phyloP scores from a whole-genome alignment of 306 rosid genomes.

The Cercis canadensis region DNA sequence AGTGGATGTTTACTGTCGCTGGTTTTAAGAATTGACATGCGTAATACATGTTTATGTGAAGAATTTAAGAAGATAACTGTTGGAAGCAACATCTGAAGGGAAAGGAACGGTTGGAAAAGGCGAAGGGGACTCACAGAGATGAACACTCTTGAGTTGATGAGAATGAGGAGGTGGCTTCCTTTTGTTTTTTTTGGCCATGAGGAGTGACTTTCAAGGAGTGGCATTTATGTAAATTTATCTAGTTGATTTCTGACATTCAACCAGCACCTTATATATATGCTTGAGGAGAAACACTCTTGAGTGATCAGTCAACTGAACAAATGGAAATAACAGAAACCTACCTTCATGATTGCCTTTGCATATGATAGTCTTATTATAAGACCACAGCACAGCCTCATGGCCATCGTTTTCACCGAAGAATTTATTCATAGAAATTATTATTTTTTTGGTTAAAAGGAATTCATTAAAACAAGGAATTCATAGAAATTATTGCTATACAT shows the following conservation, averaged over 20 bases:
- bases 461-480: no score
- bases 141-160: slow-evolving; percentile 33
- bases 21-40: no score
- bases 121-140: slow-evolving; percentile 13
- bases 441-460: no score
- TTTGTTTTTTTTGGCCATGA: neutral
- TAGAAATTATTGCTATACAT: no score
- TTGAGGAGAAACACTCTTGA: slow-evolving; percentile 2
- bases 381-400: slow-evolving; percentile 9
- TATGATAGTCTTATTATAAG: neutral
- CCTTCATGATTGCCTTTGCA: slow-evolving; percentile 29
- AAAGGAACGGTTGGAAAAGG: slow-evolving; percentile 42
- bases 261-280: slow-evolving; percentile 12
- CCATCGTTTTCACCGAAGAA: slow-evolving; percentile 16
- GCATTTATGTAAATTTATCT: slow-evolving; percentile 17
- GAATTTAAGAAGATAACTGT: neutral
- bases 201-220: slow-evolving; percentile 20
- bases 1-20: no score
- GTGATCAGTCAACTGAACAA: slow-evolving; percentile 4
- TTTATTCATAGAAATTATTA: no score
- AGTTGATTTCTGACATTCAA: slow-evolving; percentile 21
- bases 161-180: slow-evolving; percentile 29
- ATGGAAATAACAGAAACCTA: slow-evolving; percentile 36
- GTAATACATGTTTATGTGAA: neutral
- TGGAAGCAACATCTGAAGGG: slow-evolving; percentile 33